Base-by-base conservation (phyloP, 2,329 filamentous ascomycete genomes). In the Nemania diffusa region DNA sequence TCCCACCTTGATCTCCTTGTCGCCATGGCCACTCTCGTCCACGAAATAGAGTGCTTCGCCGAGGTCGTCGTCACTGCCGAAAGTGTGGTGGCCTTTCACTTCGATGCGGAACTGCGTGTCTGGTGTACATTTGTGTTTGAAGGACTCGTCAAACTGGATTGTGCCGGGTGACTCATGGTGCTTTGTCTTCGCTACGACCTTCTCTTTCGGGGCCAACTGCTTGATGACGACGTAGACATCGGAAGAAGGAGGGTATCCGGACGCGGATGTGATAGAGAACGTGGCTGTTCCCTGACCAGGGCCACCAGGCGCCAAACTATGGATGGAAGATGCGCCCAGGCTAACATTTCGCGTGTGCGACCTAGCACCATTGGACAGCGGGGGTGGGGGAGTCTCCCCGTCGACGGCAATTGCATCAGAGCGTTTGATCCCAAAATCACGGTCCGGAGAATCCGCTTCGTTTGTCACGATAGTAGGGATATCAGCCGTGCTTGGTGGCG, bases 1-100 rank as follows among this genome's bases (percentile, higher is more conserved):
- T 13, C 95, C 95, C 27, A 94, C 90, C 37, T 83, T 86, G 59
- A 99, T 81, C 46, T 88, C 84, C 83, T 95, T 96, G 73, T 95
- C 91, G 34, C 85, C 83, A 11, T 87, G 88, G 2, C 88, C 87
- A 1, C 85, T 87, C 77, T 99, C 95, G 71, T 95, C 93, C n/a
- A 99, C 88, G 77, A 97, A 94, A 81, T 97, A 97, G n/a, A 91
- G 78, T 5, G 88, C 88, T 76, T 98, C 94, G 60, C 96, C 96
- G 0, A 99, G 85, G 66, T 91, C 88, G 63, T 94, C 91, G 77
- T 97, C 93, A 65, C 89, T 91, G 58, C 92, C 91, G 76, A 98
- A 95, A 0, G 90, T 92, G 74, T 92, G 88, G 76, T 97, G 93
- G 73, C 94, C 91, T 77, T 94, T 94, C 69, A 94, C 94, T 70